Conservation (phyloP, 1,284 basidiomycete species). For the Microbotryum silenes-acaulis region DNA sequence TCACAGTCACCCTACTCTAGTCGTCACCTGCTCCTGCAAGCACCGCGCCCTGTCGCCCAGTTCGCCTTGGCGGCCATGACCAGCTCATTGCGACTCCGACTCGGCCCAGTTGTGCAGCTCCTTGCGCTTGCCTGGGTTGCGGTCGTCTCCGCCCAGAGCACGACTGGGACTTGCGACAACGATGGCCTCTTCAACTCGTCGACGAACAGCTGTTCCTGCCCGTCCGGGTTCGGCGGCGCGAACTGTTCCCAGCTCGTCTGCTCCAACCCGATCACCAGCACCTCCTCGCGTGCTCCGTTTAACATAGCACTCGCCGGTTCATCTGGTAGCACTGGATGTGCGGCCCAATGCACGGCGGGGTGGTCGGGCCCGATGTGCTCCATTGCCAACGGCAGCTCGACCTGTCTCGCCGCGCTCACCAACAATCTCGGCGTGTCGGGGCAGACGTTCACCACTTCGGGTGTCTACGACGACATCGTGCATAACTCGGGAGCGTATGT, state of each 20-base stretch:
- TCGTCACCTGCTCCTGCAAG: no score
- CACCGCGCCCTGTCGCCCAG: no score
- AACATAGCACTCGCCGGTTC: conserved; percentile 11
- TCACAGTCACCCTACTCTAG: no score
- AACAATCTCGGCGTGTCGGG: conserved; percentile 1
- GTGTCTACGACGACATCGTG: conserved; percentile 13
- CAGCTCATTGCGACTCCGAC: no score
- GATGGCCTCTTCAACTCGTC: conserved; percentile 5
- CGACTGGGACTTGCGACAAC: conserved; percentile 9
- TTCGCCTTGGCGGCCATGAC: no score
- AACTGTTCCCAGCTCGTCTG: conserved; percentile 16
- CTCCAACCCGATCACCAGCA: conserved; percentile 25
- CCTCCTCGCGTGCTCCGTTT: conserved; percentile 16
- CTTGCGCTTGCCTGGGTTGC: no score
- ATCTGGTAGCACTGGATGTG: conserved; percentile 16
- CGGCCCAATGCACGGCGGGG: conserved; percentile 29
- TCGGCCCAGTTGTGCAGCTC: no score
- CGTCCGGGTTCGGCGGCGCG: conserved; percentile 14
- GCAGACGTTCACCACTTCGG: neutral
- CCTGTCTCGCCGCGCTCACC: conserved; percentile 17
- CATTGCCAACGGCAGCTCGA: conserved; percentile 19
- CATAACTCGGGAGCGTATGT: conserved; percentile 29
- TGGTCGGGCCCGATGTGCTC: conserved; percentile 30
- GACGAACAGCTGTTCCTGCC: conserved; percentile 22
- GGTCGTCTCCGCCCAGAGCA: no score